phyloP scores from a whole-genome alignment of 2,329 filamentous ascomycete genomes.

The Clonostachys byssicola region DNA sequence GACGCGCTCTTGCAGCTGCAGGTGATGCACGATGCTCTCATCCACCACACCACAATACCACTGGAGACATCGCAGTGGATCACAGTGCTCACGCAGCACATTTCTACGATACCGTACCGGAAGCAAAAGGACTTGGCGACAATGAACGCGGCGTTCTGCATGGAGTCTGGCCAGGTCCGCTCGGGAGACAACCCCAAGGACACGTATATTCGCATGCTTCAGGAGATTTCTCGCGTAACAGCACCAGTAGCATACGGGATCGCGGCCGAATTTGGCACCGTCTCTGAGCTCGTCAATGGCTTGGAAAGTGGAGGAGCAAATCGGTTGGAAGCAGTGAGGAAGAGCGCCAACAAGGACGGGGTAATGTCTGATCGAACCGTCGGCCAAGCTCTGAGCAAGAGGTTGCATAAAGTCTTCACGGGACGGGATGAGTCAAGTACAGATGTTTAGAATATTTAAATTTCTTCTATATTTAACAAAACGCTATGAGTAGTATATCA shows the following conservation, averaged over 20 bases:
- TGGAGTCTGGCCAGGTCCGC: slow-evolving; percentile 73
- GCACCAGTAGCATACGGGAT: slow-evolving; percentile 70
- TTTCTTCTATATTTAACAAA: neutral
- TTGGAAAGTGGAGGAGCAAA: slow-evolving; percentile 56
- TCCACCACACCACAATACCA: slow-evolving; percentile 62
- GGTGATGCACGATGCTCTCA: slow-evolving; percentile 59
- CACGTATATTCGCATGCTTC: slow-evolving; percentile 71
- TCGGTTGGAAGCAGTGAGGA: slow-evolving; percentile 57
- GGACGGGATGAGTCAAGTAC: slow-evolving; percentile 50
- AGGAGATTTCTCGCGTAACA: slow-evolving; percentile 70
- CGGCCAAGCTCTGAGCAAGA: slow-evolving; percentile 53
- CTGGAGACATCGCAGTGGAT: slow-evolving; percentile 72
- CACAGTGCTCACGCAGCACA: slow-evolving; percentile 70
- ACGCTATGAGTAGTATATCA: too few species aligned
- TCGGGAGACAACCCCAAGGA: slow-evolving; percentile 62
- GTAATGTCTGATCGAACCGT: slow-evolving; percentile 48
- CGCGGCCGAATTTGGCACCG: slow-evolving; percentile 52
- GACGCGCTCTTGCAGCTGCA: slow-evolving; percentile 69
- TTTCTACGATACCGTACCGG: slow-evolving; percentile 72
- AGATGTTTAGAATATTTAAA: slow-evolving; percentile 35
- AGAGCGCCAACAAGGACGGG: slow-evolving; percentile 53
- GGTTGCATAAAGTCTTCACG: slow-evolving; percentile 57
- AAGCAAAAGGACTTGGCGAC: slow-evolving; percentile 42
- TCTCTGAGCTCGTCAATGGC: slow-evolving; percentile 52
- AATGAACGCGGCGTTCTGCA: slow-evolving; percentile 65